Conservation (phyloP, 2,329 filamentous ascomycete species). For the Celoporthe dispersa region DNA sequence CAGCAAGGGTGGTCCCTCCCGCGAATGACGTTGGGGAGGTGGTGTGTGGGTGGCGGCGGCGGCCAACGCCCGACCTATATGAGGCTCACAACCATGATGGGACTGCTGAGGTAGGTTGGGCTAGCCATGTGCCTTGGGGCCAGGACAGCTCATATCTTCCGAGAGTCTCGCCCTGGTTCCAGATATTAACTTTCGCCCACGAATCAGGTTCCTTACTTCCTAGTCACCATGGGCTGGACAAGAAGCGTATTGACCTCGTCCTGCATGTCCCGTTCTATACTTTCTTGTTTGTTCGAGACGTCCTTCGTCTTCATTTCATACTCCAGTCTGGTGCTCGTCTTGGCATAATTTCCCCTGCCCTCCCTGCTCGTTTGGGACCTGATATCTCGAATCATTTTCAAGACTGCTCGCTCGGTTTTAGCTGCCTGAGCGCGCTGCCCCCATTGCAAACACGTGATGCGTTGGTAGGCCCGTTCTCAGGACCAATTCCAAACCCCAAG, state of each 20-base stretch:
- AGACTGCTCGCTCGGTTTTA: not conserved
- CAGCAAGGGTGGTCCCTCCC: constrained; percentile 25
- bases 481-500: not conserved
- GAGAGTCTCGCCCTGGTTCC: not conserved
- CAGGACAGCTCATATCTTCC: constrained; percentile 11
- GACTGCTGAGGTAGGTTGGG: not conserved
- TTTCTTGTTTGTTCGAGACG: not conserved
- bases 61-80: constrained; percentile 8
- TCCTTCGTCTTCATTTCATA: not conserved
- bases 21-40: constrained; percentile 1
- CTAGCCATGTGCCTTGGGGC: not conserved
- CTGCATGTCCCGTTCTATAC: not conserved
- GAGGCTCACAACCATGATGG: constrained; percentile 1
- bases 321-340: not conserved
- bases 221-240: not conserved
- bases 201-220: constrained; percentile 20
- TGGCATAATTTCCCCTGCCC: too few relatives aligned
- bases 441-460: constrained; percentile 15
- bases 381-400: not conserved
- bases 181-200: constrained; percentile 10
- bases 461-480: constrained; percentile 9
- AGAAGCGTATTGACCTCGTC: not conserved
- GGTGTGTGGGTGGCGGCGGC: not conserved
- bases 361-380: not conserved
- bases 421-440: constrained; percentile 1